phyloP scores from a whole-genome alignment of 208 protist species.

The Trypanosomatidae sp. region DNA sequence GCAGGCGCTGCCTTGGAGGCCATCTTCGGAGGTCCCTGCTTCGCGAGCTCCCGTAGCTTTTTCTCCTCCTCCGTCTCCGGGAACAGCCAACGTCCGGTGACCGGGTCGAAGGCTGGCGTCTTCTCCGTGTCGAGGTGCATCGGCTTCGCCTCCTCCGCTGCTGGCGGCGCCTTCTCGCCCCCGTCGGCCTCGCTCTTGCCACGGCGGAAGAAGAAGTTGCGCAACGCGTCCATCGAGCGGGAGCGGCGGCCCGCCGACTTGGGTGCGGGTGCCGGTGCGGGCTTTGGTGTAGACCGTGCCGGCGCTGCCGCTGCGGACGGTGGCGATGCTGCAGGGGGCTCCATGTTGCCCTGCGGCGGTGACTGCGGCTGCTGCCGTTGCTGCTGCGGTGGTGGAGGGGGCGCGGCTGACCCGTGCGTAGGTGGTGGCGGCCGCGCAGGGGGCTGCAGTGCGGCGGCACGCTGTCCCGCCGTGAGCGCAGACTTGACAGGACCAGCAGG shows the following conservation, averaged over 20 bases:
- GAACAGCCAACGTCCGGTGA: constrained; percentile 79
- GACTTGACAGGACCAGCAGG: not conserved
- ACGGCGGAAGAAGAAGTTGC: constrained; percentile 55
- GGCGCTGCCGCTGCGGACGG: too few relatives aligned
- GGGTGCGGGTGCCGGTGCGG: too few relatives aligned
- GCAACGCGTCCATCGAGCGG: constrained; percentile 55
- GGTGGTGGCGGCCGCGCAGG: constrained; percentile 3
- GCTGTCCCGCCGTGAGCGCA: constrained; percentile 1
- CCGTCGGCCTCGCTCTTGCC: constrained; percentile 20
- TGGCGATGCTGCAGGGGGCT: constrained; percentile 13
- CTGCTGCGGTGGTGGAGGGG: too few relatives aligned
- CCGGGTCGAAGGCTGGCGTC: constrained; percentile 72
- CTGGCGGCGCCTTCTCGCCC: constrained; percentile 43
- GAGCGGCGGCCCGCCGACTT: constrained; percentile 33
- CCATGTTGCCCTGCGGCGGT: too few relatives aligned
- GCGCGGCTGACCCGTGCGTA: too few relatives aligned
- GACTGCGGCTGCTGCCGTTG: too few relatives aligned
- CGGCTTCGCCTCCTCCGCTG: constrained; percentile 71
- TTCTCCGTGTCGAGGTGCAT: constrained; percentile 89
- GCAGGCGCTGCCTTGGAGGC: constrained; percentile 15
- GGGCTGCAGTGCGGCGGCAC: constrained; percentile 8
- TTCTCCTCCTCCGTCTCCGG: constrained; percentile 83
- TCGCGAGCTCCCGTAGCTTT: constrained; percentile 56
- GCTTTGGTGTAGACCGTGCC: too few relatives aligned
- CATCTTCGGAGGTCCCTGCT: constrained; percentile 70